Evolutionary conservation across 371 early-diverging fungal species (phyloP).

Genomic region (Capniomyces stellatus): DNA sequence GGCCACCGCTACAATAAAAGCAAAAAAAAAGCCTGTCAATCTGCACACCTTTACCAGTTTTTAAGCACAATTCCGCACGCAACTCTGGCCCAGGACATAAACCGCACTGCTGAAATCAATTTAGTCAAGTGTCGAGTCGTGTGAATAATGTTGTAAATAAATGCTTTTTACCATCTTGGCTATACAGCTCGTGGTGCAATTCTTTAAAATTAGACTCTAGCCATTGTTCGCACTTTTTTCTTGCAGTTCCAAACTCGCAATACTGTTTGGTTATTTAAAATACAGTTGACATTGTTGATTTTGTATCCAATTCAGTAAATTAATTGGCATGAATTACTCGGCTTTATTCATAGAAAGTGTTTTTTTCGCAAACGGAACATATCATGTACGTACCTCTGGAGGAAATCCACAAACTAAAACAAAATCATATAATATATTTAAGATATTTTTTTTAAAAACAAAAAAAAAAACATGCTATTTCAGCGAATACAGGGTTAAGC

Average conservation of each 20-base stretch:
- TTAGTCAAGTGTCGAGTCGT: too few relatives aligned
- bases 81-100: too few relatives aligned
- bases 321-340: background rate
- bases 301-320: background rate
- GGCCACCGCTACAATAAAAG: slow-evolving; percentile 5
- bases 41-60: background rate
- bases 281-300: background rate
- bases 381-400: slow-evolving; percentile 2
- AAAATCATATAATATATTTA: background rate
- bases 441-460: background rate
- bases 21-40: slow-evolving; percentile 1
- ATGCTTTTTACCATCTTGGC: slow-evolving; percentile 15
- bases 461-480: background rate
- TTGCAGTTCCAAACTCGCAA: slow-evolving; percentile 70
- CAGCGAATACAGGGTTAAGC: background rate
- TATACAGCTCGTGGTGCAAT: slow-evolving; percentile 31
- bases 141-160: background rate
- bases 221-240: slow-evolving; percentile 67
- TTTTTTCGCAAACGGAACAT: background rate
- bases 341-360: background rate
- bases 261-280: slow-evolving; percentile 30
- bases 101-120: too few relatives aligned
- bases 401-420: slow-evolving; percentile 4
- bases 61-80: background rate
- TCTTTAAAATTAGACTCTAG: slow-evolving; percentile 39